Conservation (phyloP, 2,329 filamentous ascomycete species). For the Westerdykella aurantiaca region DNA sequence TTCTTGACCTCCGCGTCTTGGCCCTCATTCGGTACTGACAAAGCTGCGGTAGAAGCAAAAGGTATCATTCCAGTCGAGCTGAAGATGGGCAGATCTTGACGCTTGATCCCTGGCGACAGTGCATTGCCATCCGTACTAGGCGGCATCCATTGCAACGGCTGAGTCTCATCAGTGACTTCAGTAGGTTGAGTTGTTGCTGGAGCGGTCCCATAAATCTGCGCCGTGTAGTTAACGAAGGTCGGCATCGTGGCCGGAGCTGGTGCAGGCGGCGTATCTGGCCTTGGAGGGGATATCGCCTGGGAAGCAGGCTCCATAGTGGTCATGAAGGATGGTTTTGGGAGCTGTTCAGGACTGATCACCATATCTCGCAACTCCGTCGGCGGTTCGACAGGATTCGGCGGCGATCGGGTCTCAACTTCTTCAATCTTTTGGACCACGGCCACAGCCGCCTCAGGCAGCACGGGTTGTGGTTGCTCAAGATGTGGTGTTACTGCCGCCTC, state of each 20-base stretch:
- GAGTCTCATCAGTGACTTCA: constrained; percentile 6
- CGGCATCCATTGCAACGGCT: constrained; percentile 30
- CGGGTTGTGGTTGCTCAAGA: constrained; percentile 27
- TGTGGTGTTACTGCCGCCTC: constrained; percentile 16
- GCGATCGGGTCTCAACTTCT: constrained; percentile 8
- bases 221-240: constrained; percentile 30
- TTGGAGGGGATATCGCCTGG: constrained; percentile 22
- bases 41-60: constrained; percentile 18
- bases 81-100: constrained; percentile 46
- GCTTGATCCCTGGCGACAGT: constrained; percentile 31
- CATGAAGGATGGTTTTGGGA: constrained; percentile 30
- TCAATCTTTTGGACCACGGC: constrained; percentile 1
- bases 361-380: constrained; percentile 28
- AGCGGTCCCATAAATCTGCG: constrained; percentile 13
- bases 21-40: constrained; percentile 10
- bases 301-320: constrained; percentile 16
- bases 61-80: constrained; percentile 38
- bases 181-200: background rate
- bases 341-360: constrained; percentile 29
- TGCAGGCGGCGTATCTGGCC: constrained; percentile 35
- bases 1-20: constrained; percentile 1
- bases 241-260: constrained; percentile 30
- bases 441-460: constrained; percentile 10
- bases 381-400: constrained; percentile 17
- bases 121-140: constrained; percentile 24